A percentile compares a stretch with the other conserved stretches of the same genome.
phyloP scores from a whole-genome alignment of 192 early-diverging fungal species.

The Neocallimastix lanati region DNA sequence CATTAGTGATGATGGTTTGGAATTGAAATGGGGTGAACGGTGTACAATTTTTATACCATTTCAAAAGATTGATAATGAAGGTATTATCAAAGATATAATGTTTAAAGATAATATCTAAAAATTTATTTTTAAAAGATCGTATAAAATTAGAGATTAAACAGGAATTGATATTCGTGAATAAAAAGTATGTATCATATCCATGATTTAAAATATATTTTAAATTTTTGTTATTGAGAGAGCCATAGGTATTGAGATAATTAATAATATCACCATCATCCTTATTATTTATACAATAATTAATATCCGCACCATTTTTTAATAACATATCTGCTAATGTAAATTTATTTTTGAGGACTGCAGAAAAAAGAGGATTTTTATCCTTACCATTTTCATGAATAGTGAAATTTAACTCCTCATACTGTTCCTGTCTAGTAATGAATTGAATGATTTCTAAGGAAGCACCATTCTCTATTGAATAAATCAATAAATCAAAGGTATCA shows the following conservation, averaged over 20 bases:
- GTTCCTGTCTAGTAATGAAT: neutral
- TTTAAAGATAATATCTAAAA: neutral
- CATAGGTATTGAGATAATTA: neutral
- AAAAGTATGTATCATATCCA: neutral
- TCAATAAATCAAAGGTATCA: neutral
- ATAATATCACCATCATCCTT: neutral
- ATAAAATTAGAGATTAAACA: neutral
- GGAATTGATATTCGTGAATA: neutral
- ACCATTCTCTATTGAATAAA: neutral
- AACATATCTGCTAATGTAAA: neutral
- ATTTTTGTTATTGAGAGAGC: neutral
- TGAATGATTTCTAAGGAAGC: neutral
- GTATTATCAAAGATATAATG: neutral
- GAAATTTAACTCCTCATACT: neutral
- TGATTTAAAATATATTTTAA: neutral
- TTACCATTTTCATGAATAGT: neutral
- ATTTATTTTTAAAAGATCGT: neutral
- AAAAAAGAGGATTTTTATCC: neutral
- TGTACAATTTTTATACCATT: neutral
- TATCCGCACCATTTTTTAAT: neutral
- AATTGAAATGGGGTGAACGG: neutral
- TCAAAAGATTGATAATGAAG: neutral
- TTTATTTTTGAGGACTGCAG: neutral
- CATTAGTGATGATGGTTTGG: neutral
- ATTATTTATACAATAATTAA: neutral